Evolutionary conservation across 1,284 basidiomycete species (phyloP).

Genomic region (Anthracocystis panici-leucophaei): DNA sequence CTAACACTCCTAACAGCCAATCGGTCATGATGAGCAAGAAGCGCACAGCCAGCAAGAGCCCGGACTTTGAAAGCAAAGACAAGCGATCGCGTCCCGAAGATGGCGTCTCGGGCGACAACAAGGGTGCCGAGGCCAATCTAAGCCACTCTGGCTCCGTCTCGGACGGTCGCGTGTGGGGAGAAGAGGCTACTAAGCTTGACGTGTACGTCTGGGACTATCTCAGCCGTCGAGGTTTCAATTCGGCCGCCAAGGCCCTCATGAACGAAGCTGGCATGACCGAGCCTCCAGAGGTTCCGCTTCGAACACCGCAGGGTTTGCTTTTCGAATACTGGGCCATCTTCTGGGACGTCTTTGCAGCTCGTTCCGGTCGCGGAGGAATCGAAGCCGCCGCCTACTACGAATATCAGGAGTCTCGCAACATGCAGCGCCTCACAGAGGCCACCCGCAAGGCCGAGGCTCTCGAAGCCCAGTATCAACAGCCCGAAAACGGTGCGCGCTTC

Average conservation of each 20-base stretch:
- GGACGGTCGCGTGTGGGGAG: constrained; percentile 55
- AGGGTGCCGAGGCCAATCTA: constrained; percentile 22
- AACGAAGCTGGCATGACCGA: constrained; percentile 63
- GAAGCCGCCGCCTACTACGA: constrained; percentile 62
- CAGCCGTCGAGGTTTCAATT: constrained; percentile 57
- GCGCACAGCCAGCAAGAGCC: constrained; percentile 56
- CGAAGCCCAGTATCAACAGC: constrained; percentile 45
- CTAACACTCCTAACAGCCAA: constrained; percentile 39
- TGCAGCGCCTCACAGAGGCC: constrained; percentile 51
- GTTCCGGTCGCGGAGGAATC: constrained; percentile 56
- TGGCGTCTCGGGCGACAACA: constrained; percentile 19
- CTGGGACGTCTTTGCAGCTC: constrained; percentile 68
- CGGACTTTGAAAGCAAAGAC: constrained; percentile 53
- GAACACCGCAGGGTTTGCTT: constrained; percentile 64
- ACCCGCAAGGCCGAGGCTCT: constrained; percentile 48
- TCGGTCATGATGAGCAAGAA: constrained; percentile 51
- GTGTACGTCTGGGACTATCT: constrained; percentile 70
- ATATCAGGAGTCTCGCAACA: constrained; percentile 59
- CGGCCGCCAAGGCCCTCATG: constrained; percentile 61
- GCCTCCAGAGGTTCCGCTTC: constrained; percentile 63
- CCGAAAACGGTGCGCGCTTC: constrained; percentile 44
- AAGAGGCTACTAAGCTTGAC: constrained; percentile 66
- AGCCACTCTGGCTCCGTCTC: constrained; percentile 30
- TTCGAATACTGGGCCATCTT: constrained; percentile 69
- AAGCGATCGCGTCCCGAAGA: constrained; percentile 55